Conservation (phyloP, 2,329 filamentous ascomycete genomes). For the Aspergillus fructus region DNA sequence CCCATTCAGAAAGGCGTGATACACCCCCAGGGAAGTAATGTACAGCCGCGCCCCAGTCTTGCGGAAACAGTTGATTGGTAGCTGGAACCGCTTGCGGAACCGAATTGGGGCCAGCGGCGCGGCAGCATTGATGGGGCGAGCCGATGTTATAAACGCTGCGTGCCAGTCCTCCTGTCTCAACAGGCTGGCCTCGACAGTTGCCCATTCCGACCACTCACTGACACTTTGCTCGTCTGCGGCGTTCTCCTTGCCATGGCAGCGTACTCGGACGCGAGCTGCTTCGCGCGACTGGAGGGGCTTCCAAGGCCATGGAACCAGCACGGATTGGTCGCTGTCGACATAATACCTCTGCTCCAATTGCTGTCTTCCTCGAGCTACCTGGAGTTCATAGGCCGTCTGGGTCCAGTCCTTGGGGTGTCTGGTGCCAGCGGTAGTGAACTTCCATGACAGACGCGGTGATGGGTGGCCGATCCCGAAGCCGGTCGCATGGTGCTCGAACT, state of each 20-base stretch:
- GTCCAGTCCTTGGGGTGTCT: not conserved
- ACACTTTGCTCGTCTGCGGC: not conserved
- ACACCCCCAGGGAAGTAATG: not conserved
- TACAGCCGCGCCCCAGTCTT: not conserved
- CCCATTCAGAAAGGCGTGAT: not conserved
- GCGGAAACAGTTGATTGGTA: not conserved
- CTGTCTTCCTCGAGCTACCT: not conserved
- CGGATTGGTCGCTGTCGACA: not conserved
- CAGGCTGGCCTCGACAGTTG: not conserved
- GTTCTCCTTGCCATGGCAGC: not conserved
- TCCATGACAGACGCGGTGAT: not conserved
- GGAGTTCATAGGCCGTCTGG: not conserved
- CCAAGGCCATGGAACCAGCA: not conserved
- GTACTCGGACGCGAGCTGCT: not conserved
- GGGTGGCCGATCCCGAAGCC: not conserved
- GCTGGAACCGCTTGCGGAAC: not conserved
- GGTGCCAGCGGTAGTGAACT: not conserved
- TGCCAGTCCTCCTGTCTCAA: not conserved
- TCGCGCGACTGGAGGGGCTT: not conserved
- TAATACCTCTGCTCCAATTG: not conserved
- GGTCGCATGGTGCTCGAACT: not conserved
- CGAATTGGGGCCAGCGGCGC: not conserved
- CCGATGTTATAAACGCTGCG: not conserved
- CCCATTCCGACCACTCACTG: not conserved
- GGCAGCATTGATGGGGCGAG: not conserved